These are phyloP conservation scores for Vigna angularis DNA, from an alignment of 306 rosid genomes.

Conservation along the genomic window DNA sequence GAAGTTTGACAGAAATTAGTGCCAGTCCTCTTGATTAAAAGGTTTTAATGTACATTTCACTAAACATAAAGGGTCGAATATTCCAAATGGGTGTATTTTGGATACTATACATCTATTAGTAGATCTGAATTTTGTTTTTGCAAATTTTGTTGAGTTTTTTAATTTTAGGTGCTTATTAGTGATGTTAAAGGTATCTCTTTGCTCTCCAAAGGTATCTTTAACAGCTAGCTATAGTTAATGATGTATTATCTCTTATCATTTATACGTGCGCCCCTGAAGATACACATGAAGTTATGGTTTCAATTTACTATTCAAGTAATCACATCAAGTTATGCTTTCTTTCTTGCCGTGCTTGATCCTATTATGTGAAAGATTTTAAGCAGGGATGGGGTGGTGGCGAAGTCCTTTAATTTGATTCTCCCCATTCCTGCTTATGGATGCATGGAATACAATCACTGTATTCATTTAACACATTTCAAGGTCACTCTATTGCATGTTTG, in stretches of 20 bases:
- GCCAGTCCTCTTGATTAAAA: conserved; percentile 8
- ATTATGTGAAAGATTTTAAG: not conserved
- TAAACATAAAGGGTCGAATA: conserved; percentile 27
- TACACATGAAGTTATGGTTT: not conserved
- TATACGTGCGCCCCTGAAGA: not conserved
- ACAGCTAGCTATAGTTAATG: conserved; percentile 17
- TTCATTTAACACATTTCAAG: conserved; percentile 4
- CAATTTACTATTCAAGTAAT: not conserved
- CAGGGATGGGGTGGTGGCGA: not conserved
- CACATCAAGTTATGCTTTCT: not conserved
- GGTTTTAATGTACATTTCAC: conserved; percentile 29
- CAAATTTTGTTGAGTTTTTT: conserved; percentile 14
- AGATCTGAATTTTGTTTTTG: conserved; percentile 12
- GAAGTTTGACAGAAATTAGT: conserved; percentile 41
- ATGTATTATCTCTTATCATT: conserved; percentile 13
- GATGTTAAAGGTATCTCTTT: conserved; percentile 2
- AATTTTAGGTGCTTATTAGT: not conserved
- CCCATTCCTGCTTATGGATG: not conserved
- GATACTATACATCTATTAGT: conserved; percentile 23
- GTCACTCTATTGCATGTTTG: conserved; percentile 3
- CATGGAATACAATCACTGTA: conserved; percentile 18
- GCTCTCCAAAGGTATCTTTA: conserved; percentile 20
- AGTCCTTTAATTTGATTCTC: not conserved
- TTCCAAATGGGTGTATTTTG: conserved; percentile 35
- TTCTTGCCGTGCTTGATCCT: not conserved